Base-by-base conservation (phyloP, 345 rosid species). In the Conringia planisiliqua region DNA sequence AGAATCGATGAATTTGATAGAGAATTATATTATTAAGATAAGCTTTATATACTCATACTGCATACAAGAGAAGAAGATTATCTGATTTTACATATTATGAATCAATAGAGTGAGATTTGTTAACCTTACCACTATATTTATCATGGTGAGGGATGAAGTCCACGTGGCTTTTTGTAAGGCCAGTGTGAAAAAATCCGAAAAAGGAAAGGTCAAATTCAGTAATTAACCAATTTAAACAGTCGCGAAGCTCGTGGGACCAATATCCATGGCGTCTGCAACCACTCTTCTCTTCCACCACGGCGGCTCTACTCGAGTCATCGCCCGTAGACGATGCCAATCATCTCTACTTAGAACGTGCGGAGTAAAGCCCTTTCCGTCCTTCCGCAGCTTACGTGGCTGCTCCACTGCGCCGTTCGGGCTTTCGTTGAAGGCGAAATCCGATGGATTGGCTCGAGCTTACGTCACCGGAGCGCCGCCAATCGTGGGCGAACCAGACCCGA, bases 391-490 rank as follows among this genome's bases (percentile, higher is more conserved):
- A 18, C 59, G 60, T 9, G 32, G 12, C 68, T 82, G 12, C 68
- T 82, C 87, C 75, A 17, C 35, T 5, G 80, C 81, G 76, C 87
- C 85, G 80, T 10, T 78, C 40, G 50, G 33, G 66, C 33, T 47
- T 54, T 26, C 62, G 6, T 10, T 57, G 50, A 58, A 17, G 27
- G 50, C 65, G 32, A 78, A 74, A 78, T 70, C 71, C 9, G 44
- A 48, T 52, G 71, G 84, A 0, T 68, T 86, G 60, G 14, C 86
- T 14, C 66, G 79, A 13, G 98, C 95, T 14, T 88, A 89, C 77
- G 87, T 91, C 47, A 80, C 91, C 13, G 97, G 97, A n/a, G 88
- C 86, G 0, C 88, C 96, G 5, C 90, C 96, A 48, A 85, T 83
- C 54, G 66, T 83, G 40, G 84, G 68, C 54, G 95, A 94, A 22